These are phyloP conservation scores for Fonsecaea pugnacius DNA, from an alignment of 2,329 filamentous ascomycete species.

Conservation along the genomic window DNA sequence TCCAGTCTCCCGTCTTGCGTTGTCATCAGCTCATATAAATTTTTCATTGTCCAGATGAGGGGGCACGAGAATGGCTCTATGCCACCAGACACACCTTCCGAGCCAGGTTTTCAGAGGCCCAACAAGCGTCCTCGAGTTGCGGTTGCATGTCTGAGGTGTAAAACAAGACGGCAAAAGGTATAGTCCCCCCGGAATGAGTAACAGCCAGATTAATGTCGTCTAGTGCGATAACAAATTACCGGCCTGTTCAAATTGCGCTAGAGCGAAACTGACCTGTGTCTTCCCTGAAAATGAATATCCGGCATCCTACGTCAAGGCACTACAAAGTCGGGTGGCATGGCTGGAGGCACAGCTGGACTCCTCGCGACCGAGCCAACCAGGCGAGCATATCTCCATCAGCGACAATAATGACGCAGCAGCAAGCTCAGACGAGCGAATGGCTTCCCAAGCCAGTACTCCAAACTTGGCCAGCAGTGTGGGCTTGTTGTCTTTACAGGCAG, in stretches of 20 bases:
- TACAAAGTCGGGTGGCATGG: constrained; percentile 15
- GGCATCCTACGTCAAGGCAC: constrained; percentile 23
- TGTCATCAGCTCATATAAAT: background rate
- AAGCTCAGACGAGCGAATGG: background rate
- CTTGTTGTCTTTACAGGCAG: constrained; percentile 20
- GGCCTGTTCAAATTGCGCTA: constrained; percentile 25
- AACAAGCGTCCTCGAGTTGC: constrained; percentile 22
- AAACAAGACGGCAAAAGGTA: constrained; percentile 25
- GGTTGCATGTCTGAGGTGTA: constrained; percentile 24
- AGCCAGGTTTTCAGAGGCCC: constrained; percentile 13
- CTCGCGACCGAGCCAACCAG: background rate
- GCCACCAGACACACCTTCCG: background rate
- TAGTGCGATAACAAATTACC: constrained; percentile 25
- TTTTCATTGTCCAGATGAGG: background rate
- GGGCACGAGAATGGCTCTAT: background rate
- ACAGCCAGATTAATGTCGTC: background rate
- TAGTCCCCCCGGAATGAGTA: background rate
- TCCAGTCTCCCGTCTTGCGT: background rate
- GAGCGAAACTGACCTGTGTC: constrained; percentile 14
- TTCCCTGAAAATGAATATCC: constrained; percentile 23
- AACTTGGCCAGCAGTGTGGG: constrained; percentile 20
- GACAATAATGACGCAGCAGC: background rate
- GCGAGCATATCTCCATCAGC: background rate
- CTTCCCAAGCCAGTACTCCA: constrained; percentile 7
- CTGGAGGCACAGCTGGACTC: constrained; percentile 19